Percentiles rank a stretch among this genome's conserved stretches.
These are phyloP conservation scores for Cucumis cinereus DNA, from an alignment of 306 rosid species.

Conservation along the genomic window DNA sequence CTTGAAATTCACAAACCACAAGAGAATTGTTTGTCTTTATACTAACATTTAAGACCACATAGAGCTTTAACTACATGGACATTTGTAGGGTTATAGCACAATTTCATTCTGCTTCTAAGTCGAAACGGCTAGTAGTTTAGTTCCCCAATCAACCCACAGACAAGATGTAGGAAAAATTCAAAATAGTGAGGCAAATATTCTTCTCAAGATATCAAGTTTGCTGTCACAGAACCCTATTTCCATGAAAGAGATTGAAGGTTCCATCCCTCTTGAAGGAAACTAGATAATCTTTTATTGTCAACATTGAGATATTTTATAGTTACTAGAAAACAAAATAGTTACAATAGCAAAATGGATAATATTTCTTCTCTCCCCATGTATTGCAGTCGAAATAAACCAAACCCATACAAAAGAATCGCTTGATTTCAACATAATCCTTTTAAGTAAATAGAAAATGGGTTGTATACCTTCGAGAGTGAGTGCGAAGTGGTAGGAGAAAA, in stretches of 20 bases:
- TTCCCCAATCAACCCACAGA: background rate
- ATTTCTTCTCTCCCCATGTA: background rate
- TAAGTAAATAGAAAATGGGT: background rate
- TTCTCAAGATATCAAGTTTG: background rate
- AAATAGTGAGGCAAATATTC: background rate
- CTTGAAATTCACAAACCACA: background rate
- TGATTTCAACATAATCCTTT: background rate
- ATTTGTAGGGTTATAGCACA: background rate
- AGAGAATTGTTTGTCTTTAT: background rate
- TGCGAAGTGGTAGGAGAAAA: slow-evolving; percentile 17
- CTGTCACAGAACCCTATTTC: background rate
- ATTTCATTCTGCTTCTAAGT: background rate
- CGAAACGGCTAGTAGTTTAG: background rate
- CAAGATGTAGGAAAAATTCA: background rate
- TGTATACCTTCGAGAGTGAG: slow-evolving; percentile 33
- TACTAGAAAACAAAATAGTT: background rate
- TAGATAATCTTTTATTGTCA: background rate
- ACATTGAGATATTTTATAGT: background rate
- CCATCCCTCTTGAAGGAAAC: background rate
- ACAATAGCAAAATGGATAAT: background rate
- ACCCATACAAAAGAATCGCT: background rate
- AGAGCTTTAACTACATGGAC: background rate
- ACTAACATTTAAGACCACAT: background rate
- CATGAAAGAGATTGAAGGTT: background rate
- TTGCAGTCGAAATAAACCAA: background rate